Evolutionary conservation across 1,139 yeast genomes (phyloP).

Genomic region (Taphrina deformans): DNA sequence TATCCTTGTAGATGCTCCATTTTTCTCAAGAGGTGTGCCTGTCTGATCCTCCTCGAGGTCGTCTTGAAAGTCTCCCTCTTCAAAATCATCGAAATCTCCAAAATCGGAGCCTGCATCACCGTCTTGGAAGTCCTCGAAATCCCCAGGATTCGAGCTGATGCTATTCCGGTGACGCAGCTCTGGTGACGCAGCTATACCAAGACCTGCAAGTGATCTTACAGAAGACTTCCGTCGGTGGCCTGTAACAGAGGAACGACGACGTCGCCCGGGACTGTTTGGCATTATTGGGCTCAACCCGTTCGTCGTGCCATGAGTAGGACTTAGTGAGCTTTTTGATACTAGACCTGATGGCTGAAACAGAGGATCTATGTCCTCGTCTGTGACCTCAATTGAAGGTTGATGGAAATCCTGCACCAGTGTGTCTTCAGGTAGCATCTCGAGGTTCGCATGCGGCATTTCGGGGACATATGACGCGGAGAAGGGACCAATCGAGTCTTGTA

Average conservation of each 20-base stretch:
- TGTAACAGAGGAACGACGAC: neutral
- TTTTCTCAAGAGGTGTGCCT: neutral
- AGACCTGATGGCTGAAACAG: neutral
- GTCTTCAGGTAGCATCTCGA: neutral
- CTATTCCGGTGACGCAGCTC: constrained; percentile 10
- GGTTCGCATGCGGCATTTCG: neutral
- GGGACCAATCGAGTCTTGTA: neutral
- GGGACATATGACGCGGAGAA: neutral
- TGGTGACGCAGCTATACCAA: neutral
- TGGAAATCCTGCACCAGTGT: neutral
- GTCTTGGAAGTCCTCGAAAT: constrained; percentile 25
- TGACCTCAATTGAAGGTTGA: neutral
- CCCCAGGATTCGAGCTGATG: constrained; percentile 7
- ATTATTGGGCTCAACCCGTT: neutral
- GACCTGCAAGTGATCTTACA: neutral
- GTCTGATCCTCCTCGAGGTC: neutral
- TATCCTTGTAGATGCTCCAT: neutral
- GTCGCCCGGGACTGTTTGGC: neutral
- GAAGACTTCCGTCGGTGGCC: constrained; percentile 7
- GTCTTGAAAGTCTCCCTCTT: constrained; percentile 20
- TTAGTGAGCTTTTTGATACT: neutral
- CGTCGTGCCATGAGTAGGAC: neutral
- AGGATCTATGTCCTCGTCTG: neutral
- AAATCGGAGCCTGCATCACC: constrained; percentile 32
- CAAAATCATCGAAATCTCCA: constrained; percentile 36